A percentile compares a stretch with the other conserved stretches of the same genome.
Conservation (phyloP, 495 filamentous ascomycete species). For the Pyronema domesticum region DNA sequence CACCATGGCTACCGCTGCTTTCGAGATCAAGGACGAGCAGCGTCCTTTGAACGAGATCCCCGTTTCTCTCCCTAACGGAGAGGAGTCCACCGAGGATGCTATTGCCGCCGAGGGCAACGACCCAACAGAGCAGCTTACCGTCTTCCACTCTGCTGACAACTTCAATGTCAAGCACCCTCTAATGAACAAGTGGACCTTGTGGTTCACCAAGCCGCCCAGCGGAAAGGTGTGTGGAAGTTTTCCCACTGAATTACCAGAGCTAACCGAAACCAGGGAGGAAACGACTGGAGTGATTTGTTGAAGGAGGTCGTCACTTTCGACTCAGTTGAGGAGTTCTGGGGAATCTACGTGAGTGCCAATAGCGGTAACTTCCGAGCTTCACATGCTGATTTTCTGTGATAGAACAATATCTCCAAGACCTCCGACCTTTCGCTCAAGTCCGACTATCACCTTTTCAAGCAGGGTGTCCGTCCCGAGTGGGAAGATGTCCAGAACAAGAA, state of each 20-base stretch:
- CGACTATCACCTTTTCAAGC: constrained; percentile 99
- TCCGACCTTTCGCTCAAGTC: constrained; percentile 93
- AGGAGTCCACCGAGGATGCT: constrained; percentile 25
- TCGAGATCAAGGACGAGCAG: constrained; percentile 19
- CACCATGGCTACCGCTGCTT: constrained; percentile 3
- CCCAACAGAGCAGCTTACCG: constrained; percentile 47
- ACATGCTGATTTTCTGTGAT: constrained; percentile 15
- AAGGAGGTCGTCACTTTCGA: constrained; percentile 98
- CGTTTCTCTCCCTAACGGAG: constrained; percentile 41
- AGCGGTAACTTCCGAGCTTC: neutral
- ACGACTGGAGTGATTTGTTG: constrained; percentile 95
- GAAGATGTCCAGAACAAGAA: constrained; percentile 97
- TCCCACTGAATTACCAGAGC: neutral
- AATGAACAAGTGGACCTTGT: constrained; percentile 91
- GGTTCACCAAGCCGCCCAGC: constrained; percentile 97
- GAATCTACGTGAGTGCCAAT: constrained; percentile 69
- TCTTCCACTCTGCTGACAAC: constrained; percentile 93
- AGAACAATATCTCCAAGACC: constrained; percentile 97
- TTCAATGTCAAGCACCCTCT: constrained; percentile 98
- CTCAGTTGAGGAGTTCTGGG: constrained; percentile 99
- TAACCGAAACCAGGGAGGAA: constrained; percentile 33
- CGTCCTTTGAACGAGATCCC: constrained; percentile 46
- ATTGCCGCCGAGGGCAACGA: constrained; percentile 24
- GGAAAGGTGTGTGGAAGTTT: constrained; percentile 54
- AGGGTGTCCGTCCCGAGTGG: constrained; percentile 92